Evolutionary conservation across 108 stramenopile genomes (phyloP).

Genomic region (Pseudonitzschia multiseries): DNA sequence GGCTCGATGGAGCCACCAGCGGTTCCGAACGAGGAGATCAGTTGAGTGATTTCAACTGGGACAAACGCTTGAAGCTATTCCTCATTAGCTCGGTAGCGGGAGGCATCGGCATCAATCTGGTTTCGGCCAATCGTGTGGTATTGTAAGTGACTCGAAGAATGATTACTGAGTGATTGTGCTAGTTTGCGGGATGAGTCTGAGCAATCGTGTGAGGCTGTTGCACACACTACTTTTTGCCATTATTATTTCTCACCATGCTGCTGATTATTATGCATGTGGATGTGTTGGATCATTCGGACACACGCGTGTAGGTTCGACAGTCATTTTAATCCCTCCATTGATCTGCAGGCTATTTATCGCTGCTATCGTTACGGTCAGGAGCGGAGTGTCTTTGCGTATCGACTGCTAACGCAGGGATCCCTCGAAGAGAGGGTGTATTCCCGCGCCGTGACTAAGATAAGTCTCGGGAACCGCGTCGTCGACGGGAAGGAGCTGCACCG

Average conservation of each 20-base stretch:
- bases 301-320: conserved; percentile 39
- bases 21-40: conserved; percentile 51
- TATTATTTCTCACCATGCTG: too few relatives aligned
- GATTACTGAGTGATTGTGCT: too few relatives aligned
- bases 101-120: conserved; percentile 26
- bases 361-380: conserved; percentile 73
- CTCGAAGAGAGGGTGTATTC: conserved; percentile 81
- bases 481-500: conserved; percentile 59
- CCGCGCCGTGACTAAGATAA: conserved; percentile 59
- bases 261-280: too few relatives aligned
- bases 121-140: conserved; percentile 16
- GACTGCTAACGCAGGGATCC: conserved; percentile 68
- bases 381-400: conserved; percentile 64
- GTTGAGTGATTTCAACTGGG: conserved; percentile 31
- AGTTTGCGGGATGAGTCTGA: too few relatives aligned
- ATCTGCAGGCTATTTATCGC: conserved; percentile 60
- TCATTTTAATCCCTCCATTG: conserved; percentile 68
- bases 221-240: conserved; percentile 19
- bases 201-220: too few relatives aligned
- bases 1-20: conserved; percentile 67
- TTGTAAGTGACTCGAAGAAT: conserved; percentile 27
- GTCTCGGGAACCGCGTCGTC: conserved; percentile 58
- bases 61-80: conserved; percentile 33
- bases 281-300: conserved; percentile 18
- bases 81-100: conserved; percentile 29